Percentiles rank a stretch among this genome's conserved stretches.
These are phyloP conservation scores for Zygotorulaspora florentina DNA, from an alignment of 805 yeast species.

Conservation along the genomic window DNA sequence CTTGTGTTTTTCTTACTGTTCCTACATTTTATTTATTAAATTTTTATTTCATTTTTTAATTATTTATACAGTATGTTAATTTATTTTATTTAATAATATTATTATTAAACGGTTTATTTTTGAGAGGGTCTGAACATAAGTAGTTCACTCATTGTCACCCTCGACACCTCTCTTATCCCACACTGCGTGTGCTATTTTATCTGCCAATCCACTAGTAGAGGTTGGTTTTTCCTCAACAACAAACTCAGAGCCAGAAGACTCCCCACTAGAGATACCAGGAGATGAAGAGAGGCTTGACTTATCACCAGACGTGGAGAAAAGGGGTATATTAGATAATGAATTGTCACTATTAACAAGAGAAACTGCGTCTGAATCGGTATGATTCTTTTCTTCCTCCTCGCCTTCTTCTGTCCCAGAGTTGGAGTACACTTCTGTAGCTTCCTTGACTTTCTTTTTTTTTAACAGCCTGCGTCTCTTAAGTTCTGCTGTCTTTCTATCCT, in stretches of 20 bases:
- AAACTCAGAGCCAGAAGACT: slow-evolving; percentile 28
- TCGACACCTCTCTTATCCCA: slow-evolving; percentile 21
- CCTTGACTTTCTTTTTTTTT: slow-evolving; percentile 24
- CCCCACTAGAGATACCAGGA: slow-evolving; percentile 17
- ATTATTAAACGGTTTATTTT: neutral
- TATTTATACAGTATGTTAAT: neutral
- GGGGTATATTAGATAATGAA: slow-evolving; percentile 38
- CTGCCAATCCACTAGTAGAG: slow-evolving; percentile 12
- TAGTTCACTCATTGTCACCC: neutral
- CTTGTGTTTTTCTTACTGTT: neutral
- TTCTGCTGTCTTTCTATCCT: slow-evolving; percentile 37
- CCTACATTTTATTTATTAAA: neutral
- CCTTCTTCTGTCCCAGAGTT: slow-evolving; percentile 6
- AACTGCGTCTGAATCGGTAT: slow-evolving; percentile 47
- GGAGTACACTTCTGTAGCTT: slow-evolving; percentile 12
- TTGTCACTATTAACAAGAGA: slow-evolving; percentile 35
- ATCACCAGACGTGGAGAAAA: slow-evolving; percentile 37
- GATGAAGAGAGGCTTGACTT: slow-evolving; percentile 30
- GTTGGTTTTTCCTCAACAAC: slow-evolving; percentile 10
- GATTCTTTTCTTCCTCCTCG: slow-evolving; percentile 26
- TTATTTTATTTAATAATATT: neutral
- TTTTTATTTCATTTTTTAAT: neutral
- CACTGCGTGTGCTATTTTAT: slow-evolving; percentile 28
- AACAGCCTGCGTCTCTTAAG: slow-evolving; percentile 37
- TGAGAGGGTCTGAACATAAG: neutral